Evolutionary conservation across 2,329 filamentous ascomycete genomes (phyloP).

Genomic region (Bertia moriformis): DNA sequence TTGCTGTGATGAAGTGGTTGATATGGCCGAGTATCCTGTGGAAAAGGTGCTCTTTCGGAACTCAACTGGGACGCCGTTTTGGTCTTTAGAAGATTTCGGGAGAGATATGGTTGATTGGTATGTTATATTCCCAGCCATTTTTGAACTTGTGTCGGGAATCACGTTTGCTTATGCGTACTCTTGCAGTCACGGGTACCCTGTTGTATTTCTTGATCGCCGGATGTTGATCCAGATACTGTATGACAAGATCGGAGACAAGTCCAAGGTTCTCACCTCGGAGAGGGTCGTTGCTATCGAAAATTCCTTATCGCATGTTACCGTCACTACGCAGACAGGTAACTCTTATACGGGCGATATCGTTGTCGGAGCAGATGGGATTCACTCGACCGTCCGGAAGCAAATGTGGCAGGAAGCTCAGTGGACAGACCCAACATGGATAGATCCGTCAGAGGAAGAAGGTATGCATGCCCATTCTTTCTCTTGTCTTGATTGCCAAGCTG

Average conservation of each 20-base stretch:
- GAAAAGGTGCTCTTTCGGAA: too few relatives aligned
- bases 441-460: too few relatives aligned
- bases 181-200: neutral
- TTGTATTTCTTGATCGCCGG: neutral
- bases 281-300: neutral
- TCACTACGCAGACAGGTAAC: neutral
- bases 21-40: neutral
- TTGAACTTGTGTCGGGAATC: neutral
- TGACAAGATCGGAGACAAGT: neutral
- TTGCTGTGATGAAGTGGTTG: constrained; percentile 6
- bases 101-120: too few relatives aligned
- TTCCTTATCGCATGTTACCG: neutral
- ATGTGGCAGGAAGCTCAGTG: too few relatives aligned
- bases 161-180: neutral
- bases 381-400: neutral
- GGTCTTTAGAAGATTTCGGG: too few relatives aligned
- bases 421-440: too few relatives aligned
- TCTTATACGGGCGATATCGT: neutral
- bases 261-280: neutral
- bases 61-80: too few relatives aligned
- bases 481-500: neutral
- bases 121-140: neutral
- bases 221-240: neutral
- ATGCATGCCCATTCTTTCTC: neutral
- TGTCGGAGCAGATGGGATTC: neutral